These are phyloP conservation scores for Amesomyces nigricolor DNA, from an alignment of 2,329 filamentous ascomycete species.

Conservation along the genomic window DNA sequence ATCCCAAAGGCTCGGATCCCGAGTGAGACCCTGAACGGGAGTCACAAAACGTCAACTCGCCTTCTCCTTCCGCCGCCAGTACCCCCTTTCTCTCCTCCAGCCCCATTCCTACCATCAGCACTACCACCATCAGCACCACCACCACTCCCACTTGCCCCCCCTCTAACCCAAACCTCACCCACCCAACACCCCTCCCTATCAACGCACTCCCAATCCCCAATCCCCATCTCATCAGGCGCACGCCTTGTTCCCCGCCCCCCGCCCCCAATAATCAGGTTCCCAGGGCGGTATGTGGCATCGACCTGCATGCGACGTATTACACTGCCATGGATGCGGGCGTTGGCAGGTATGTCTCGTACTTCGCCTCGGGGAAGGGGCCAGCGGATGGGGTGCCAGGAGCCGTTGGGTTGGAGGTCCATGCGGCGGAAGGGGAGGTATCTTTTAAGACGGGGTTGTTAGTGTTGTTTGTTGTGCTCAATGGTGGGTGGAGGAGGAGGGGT, in stretches of 20 bases:
- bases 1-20: no score
- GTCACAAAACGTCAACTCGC: no score
- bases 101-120: no score
- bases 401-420: conserved; percentile 69
- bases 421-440: conserved; percentile 68
- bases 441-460: not conserved
- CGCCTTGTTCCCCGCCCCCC: conserved; percentile 63
- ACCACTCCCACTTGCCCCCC: conserved; percentile 18
- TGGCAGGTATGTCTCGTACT: conserved; percentile 66
- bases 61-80: no score
- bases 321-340: conserved; percentile 66
- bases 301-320: conserved; percentile 66
- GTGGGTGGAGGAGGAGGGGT: not conserved
- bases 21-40: no score
- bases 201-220: conserved; percentile 66
- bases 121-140: not conserved
- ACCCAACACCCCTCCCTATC: conserved; percentile 60
- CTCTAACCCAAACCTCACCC: conserved; percentile 60
- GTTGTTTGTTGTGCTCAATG: not conserved
- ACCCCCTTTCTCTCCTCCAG: no score
- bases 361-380: conserved; percentile 77
- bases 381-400: conserved; percentile 71
- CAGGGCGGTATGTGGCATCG: conserved; percentile 62
- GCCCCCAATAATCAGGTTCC: conserved; percentile 74
- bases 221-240: conserved; percentile 58